These are phyloP conservation scores for Bipolaris gigantea DNA, from an alignment of 2,329 filamentous ascomycete species.

Conservation along the genomic window DNA sequence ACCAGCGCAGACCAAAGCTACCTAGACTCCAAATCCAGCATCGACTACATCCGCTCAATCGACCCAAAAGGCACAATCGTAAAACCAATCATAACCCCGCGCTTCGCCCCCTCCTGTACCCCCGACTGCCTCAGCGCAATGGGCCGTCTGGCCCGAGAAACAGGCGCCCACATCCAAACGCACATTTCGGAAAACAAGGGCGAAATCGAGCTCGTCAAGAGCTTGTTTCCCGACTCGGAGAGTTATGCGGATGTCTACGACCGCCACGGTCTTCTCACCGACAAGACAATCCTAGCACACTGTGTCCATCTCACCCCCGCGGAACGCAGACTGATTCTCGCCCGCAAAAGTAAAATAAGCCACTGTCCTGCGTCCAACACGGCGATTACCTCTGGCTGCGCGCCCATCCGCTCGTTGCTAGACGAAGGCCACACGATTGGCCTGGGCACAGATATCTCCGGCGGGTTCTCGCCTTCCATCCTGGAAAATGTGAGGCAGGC, in stretches of 20 bases:
- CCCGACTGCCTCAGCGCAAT: constrained; percentile 61
- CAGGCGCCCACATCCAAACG: constrained; percentile 74
- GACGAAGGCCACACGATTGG: constrained; percentile 77
- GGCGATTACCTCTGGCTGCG: constrained; percentile 76
- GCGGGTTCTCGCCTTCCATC: constrained; percentile 80
- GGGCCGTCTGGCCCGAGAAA: constrained; percentile 64
- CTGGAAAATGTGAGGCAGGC: constrained; percentile 84
- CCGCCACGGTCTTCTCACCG: constrained; percentile 65
- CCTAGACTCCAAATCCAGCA: constrained; percentile 47
- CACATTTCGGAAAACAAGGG: constrained; percentile 82
- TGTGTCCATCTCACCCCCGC: constrained; percentile 71
- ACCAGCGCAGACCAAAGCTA: constrained; percentile 65
- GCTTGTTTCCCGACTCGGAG: constrained; percentile 64
- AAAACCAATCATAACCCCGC: constrained; percentile 75
- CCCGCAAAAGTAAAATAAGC: constrained; percentile 66
- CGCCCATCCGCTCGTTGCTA: constrained; percentile 73
- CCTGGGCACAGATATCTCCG: constrained; percentile 86
- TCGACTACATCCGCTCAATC: constrained; percentile 63
- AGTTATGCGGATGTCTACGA: constrained; percentile 84
- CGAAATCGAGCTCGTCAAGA: constrained; percentile 72
- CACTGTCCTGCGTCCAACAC: constrained; percentile 91
- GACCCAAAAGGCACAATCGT: constrained; percentile 69
- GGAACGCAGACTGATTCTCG: constrained; percentile 67
- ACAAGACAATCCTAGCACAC: constrained; percentile 81
- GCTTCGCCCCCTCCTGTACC: constrained; percentile 62